Base-by-base conservation (phyloP, 306 rosid species). In the Begonia loranthoides region DNA sequence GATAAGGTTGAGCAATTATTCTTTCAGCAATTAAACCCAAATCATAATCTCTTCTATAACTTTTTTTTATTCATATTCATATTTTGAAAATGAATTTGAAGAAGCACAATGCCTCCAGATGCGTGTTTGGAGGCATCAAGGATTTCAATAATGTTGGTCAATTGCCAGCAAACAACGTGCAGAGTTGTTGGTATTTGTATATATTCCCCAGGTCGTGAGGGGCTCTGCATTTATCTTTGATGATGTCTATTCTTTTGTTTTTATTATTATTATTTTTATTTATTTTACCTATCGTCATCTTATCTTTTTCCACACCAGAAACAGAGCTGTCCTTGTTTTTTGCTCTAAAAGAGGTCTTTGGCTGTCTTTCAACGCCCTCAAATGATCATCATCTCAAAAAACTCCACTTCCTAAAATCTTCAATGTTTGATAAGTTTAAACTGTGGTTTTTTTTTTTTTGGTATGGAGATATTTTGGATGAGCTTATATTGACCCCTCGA, bases 21-120 rank as follows among this genome's bases (percentile, higher is more conserved):
- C n/a, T n/a, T n/a, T n/a, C n/a, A n/a, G n/a, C n/a, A n/a, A n/a
- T n/a, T n/a, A n/a, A n/a, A n/a, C n/a, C n/a, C n/a, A n/a, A n/a
- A n/a, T n/a, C n/a, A n/a, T n/a, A n/a, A n/a, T n/a, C n/a, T n/a
- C n/a, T n/a, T n/a, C n/a, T n/a, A n/a, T n/a, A n/a, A n/a, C n/a
- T n/a, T 39, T 6, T 39, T 39, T 39, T 39, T 5, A 39, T 39
- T 5, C 8, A 39, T 5, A 6, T 5, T 39, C 6, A 39, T 5
- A 39, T 5, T 5, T 5, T 39, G 43, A 39, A 39, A 39, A 39
- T 39, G 10, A 39, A 10, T 28, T 50, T 10, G 51, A 60, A 51
- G 67, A 71, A 48, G n/a, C 68, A 66, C 58, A 45, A 60, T 15
- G 33, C 70, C 62, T 57, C 41, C 44, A 50, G 77, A 72, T 49